A percentile compares a stretch with the other conserved stretches of the same genome.
These are phyloP conservation scores for Aspergillus mulundensis DNA, from an alignment of 495 filamentous ascomycete species.

Conservation along the genomic window DNA sequence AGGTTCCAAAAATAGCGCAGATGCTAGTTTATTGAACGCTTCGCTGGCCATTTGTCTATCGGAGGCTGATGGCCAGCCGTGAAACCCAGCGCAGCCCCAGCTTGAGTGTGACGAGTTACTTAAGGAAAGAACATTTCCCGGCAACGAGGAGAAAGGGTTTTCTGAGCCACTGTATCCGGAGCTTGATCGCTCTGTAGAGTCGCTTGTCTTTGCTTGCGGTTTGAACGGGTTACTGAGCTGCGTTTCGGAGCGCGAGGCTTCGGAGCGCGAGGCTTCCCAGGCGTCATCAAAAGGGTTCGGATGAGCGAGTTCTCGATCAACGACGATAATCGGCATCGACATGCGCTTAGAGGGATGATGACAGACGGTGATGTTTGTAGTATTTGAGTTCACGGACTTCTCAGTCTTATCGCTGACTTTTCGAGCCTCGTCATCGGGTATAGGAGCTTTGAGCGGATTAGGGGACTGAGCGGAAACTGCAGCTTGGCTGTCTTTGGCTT, in stretches of 20 bases:
- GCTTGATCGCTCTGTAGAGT: constrained; percentile 14
- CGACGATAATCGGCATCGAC: constrained; percentile 19
- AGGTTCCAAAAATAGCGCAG: constrained; percentile 20
- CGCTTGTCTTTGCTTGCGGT: constrained; percentile 9
- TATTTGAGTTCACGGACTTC: constrained; percentile 30
- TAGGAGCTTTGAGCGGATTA: neutral
- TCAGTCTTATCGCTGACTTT: constrained; percentile 14
- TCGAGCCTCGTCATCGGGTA: neutral
- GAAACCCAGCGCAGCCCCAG: constrained; percentile 7
- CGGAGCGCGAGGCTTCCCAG: constrained; percentile 6
- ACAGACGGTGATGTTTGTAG: constrained; percentile 28
- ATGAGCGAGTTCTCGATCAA: constrained; percentile 1
- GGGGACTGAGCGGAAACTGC: neutral
- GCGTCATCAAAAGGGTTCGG: constrained; percentile 18
- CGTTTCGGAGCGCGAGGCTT: constrained; percentile 8
- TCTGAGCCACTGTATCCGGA: constrained; percentile 11
- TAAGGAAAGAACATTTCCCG: neutral
- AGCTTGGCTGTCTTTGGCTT: neutral
- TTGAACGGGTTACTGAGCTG: constrained; percentile 26
- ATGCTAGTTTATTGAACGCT: constrained; percentile 28
- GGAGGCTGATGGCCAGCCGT: constrained; percentile 14
- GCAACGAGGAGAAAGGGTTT: constrained; percentile 8
- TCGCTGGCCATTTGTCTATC: constrained; percentile 21
- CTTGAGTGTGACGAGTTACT: constrained; percentile 11
- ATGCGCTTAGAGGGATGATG: constrained; percentile 26